Base-by-base conservation (phyloP, 192 early-diverging fungal species). In the Podila clonocystis region DNA sequence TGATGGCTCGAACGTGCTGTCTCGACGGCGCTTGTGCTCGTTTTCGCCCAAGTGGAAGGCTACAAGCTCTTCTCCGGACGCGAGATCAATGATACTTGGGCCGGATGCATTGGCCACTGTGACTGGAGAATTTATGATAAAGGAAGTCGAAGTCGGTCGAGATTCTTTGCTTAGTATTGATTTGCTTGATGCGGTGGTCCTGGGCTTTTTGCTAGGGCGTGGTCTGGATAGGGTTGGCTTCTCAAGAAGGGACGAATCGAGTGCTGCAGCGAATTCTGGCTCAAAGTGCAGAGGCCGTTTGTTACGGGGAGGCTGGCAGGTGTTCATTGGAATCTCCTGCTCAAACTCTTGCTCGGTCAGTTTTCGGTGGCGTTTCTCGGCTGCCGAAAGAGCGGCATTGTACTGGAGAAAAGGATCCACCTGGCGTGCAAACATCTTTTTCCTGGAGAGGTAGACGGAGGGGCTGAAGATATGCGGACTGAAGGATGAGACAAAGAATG, bases 41-140 rank as follows among this genome's bases (percentile, higher is more conserved):
- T 73, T 80, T 22, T 73, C 67, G 22, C 67, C 77, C 28, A 80
- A n/a, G 26, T 80, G 77, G 26, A 80, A 50, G 19, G 67, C 62
- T 20, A 80, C 66, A 24, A 80, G 58, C 31, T 80, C 77, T 52
- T 80, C 77, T 22, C 77, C 77, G 7, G 77, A 80, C n/a, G 70
- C 72, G 50, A 80, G 70, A 65, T 80, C 77, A 68, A 80, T 65
- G 55, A 80, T 73, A 55, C 66, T 73, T 26, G 77, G 77, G 9
- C 77, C 77, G 6, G 30, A 50, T 30, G 36, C 48, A 49, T 33
- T 28, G 63, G 31, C 9, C 28, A 36, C 9, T 64, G 59, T 55
- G 17, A n/a, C 22, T 26, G 19, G 15, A 13, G 20, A 28, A 28
- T 41, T 29, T 60, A 22, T 60, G 9, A 36, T 26, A 9, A 50